Percentiles rank a stretch among this genome's conserved stretches.
phyloP scores from a whole-genome alignment of 176 grass and related monocot species.

The Phoenix roebelenii region DNA sequence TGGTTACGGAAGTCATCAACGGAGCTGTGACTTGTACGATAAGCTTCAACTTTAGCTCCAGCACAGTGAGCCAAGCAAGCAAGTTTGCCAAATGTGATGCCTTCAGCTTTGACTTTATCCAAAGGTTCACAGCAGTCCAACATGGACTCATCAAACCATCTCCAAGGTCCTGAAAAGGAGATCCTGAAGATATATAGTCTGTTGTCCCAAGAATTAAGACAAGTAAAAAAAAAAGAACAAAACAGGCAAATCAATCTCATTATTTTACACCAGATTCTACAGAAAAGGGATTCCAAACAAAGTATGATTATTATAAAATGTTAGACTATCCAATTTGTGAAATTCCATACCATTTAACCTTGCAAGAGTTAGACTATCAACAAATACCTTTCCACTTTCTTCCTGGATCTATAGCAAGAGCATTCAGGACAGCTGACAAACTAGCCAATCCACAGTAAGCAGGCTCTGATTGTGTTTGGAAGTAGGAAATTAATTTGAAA shows the following conservation, averaged over 20 bases:
- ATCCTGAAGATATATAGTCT: too few species aligned
- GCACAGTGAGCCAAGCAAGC: constrained; percentile 78
- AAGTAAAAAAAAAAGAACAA: too few species aligned
- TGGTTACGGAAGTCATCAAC: constrained; percentile 56
- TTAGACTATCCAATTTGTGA: too few species aligned
- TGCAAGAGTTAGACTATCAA: not conserved
- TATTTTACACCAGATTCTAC: too few species aligned
- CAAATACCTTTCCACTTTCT: constrained; percentile 50
- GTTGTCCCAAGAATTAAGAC: too few species aligned
- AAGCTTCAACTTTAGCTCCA: constrained; percentile 60
- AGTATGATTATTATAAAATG: too few species aligned
- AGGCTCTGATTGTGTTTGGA: constrained; percentile 78
- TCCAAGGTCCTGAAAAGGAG: constrained; percentile 48
- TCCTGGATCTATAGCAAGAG: constrained; percentile 67
- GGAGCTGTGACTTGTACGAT: constrained; percentile 40
- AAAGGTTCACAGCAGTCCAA: constrained; percentile 94
- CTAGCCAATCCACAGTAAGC: constrained; percentile 80
- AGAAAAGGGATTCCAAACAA: too few species aligned
- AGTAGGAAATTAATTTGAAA: constrained; percentile 62
- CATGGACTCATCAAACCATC: constrained; percentile 99
- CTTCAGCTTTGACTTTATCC: constrained; percentile 52
- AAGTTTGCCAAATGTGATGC: constrained; percentile 82
- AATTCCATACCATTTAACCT: too few species aligned
- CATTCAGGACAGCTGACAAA: constrained; percentile 70
- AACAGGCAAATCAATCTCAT: too few species aligned